Evolutionary conservation across 2,329 filamentous ascomycete species (phyloP), one percentile per base, ranked within the genome.

Genomic region (Xylaria sp.): DNA sequence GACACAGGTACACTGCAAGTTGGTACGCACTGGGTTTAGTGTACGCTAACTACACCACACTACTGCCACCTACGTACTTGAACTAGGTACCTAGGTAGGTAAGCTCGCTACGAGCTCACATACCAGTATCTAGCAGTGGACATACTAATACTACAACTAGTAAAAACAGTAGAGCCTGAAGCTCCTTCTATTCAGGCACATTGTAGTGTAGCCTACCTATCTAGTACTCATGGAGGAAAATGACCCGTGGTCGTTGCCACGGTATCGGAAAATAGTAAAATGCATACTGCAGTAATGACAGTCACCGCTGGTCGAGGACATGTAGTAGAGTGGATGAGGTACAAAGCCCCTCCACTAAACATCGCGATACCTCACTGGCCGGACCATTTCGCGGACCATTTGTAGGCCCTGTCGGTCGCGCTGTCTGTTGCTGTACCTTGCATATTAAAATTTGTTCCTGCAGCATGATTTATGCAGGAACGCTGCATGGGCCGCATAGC

Each of bases 391-490:
- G 14, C 43, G 58, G 19, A 9, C 57, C 51, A 59, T 9, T 42
- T 2, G 25, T n/a, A 19, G 38, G 38, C 57, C 57, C 40, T 53
- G 40, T 49, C n/a, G n/a, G 33, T 37, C 56, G 52, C 56, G 52
- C 50, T 56, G 43, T 47, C 42, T 47, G 52, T 64, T 67, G 25
- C 55, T 63, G 69, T 73, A 71, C 70, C 71, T 73, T 73, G 72
- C 72, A 73, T 73, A 67, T 59, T 57, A 63, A 67, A 68, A 66
- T 68, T 66, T 71, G 69, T 70, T 68, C 72, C 68, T 69, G 70
- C 71, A 73, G 66, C 63, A 65, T 61, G 69, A 61, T 64, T 70
- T 66, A 71, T 73, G 71, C 72, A 73, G 72, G 72, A 70, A 73
- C 72, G 64, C 69, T 67, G 67, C 67, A 68, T 67, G 62, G n/a